These are phyloP conservation scores for Eremomyces bilateralis DNA, from an alignment of 495 filamentous ascomycete species.

Conservation along the genomic window DNA sequence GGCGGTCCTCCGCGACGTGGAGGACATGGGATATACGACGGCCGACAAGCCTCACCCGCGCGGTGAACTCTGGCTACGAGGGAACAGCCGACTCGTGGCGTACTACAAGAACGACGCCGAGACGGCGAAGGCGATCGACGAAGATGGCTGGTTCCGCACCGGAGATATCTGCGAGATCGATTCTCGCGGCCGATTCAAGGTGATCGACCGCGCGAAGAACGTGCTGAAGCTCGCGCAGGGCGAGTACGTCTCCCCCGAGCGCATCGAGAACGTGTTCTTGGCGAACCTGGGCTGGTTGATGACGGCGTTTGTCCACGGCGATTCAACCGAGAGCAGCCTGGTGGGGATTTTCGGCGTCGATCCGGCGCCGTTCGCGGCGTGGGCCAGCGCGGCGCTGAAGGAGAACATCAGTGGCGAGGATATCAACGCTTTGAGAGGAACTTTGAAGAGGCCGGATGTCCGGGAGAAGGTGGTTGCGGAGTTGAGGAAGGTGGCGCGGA, in stretches of 20 bases:
- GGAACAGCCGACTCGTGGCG: slow-evolving; percentile 52
- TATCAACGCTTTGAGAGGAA: slow-evolving; percentile 39
- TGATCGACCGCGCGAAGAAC: slow-evolving; percentile 96
- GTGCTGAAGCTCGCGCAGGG: slow-evolving; percentile 94
- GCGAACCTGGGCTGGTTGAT: slow-evolving; percentile 54
- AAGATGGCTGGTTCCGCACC: slow-evolving; percentile 93
- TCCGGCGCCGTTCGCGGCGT: slow-evolving; percentile 58
- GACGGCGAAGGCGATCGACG: slow-evolving; percentile 58
- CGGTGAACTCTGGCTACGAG: slow-evolving; percentile 72
- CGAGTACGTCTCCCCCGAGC: slow-evolving; percentile 94
- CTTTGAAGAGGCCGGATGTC: slow-evolving; percentile 43
- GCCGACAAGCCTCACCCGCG: slow-evolving; percentile 86
- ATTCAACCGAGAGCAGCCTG: slow-evolving; percentile 60
- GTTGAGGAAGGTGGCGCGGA: slow-evolving; percentile 59
- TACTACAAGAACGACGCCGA: slow-evolving; percentile 81
- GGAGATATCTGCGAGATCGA: slow-evolving; percentile 80
- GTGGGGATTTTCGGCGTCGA: slow-evolving; percentile 77
- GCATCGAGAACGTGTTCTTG: slow-evolving; percentile 84
- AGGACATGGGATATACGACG: slow-evolving; percentile 84
- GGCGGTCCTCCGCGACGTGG: slow-evolving; percentile 62
- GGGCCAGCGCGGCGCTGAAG: slow-evolving; percentile 52
- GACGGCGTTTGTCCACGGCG: slow-evolving; percentile 79
- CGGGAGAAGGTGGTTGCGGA: slow-evolving; percentile 54
- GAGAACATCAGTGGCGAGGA: slow-evolving; percentile 40
- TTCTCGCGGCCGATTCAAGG: slow-evolving; percentile 63